A percentile compares a stretch with the other conserved stretches of the same genome.
Evolutionary conservation across 1,139 yeast genomes (phyloP).

Genomic region (Taphrina sp.): DNA sequence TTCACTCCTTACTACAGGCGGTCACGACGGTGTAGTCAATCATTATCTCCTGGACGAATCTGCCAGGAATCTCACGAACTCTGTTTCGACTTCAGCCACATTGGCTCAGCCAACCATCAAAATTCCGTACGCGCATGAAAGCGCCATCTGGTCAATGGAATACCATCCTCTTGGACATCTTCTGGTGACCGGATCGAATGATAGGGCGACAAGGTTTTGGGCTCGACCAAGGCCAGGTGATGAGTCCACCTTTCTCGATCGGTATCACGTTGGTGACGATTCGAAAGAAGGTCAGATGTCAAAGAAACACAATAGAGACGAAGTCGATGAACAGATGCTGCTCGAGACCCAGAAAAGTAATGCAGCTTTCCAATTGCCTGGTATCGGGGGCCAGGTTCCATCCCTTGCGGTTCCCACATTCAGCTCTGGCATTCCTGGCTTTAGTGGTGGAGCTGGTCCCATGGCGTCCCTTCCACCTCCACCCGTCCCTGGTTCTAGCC

Average conservation of each 20-base stretch:
- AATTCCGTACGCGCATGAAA: slow-evolving; percentile 91
- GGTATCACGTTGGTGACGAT: slow-evolving; percentile 52
- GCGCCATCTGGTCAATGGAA: slow-evolving; percentile 83
- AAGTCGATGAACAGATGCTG: slow-evolving; percentile 22
- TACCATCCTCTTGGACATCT: slow-evolving; percentile 94
- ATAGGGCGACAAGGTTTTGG: slow-evolving; percentile 93
- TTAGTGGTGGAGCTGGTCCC: neutral
- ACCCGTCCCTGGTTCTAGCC: neutral
- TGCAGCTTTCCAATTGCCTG: slow-evolving; percentile 2
- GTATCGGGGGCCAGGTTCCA: slow-evolving; percentile 20
- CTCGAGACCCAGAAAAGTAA: slow-evolving; percentile 4
- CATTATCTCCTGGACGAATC: slow-evolving; percentile 65
- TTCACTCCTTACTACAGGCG: slow-evolving; percentile 76
- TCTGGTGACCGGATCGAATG: slow-evolving; percentile 88
- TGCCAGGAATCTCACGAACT: slow-evolving; percentile 32
- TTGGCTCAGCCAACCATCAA: slow-evolving; percentile 43
- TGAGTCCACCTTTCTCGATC: slow-evolving; percentile 76
- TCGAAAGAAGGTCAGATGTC: slow-evolving; percentile 26
- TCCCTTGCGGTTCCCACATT: slow-evolving; percentile 1
- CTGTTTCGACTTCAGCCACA: slow-evolving; percentile 32
- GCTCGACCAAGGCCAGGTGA: slow-evolving; percentile 89
- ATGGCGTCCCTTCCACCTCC: neutral
- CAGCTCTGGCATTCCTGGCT: slow-evolving; percentile 21
- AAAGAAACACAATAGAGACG: slow-evolving; percentile 16
- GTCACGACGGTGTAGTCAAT: slow-evolving; percentile 81